phyloP scores from a whole-genome alignment of 352 stramenopile genomes.

The Phytopythium helicoides region DNA sequence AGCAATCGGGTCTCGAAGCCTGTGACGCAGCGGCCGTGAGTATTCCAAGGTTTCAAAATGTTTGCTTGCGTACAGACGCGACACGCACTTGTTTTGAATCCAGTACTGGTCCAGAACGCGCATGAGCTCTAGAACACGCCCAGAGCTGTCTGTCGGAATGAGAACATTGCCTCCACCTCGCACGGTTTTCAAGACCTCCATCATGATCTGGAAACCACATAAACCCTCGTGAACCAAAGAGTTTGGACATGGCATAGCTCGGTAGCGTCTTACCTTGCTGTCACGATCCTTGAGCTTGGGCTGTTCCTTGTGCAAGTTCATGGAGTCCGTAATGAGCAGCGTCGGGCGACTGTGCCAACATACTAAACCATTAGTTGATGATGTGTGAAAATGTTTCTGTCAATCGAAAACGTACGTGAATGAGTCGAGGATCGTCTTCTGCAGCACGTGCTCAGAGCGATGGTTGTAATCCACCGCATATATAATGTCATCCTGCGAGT shows the following conservation, averaged over 20 bases:
- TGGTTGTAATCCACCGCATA: slow-evolving; percentile 94
- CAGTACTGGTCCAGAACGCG: slow-evolving; percentile 95
- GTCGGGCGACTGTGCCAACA: slow-evolving; percentile 56
- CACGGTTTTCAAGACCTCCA: slow-evolving; percentile 92
- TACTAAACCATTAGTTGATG: neutral
- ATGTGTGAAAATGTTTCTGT: too few relatives aligned
- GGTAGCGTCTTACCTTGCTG: slow-evolving; percentile 47
- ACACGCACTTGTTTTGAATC: slow-evolving; percentile 90
- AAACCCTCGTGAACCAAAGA: too few relatives aligned
- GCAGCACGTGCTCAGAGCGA: slow-evolving; percentile 92
- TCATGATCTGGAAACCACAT: slow-evolving; percentile 70
- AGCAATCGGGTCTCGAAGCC: slow-evolving; percentile 81
- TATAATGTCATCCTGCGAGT: slow-evolving; percentile 87
- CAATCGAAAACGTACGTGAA: slow-evolving; percentile 66
- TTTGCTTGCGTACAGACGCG: too few relatives aligned
- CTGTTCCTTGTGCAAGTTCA: slow-evolving; percentile 82
- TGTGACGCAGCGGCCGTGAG: slow-evolving; percentile 11
- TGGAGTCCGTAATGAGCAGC: slow-evolving; percentile 88
- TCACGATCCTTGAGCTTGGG: slow-evolving; percentile 87
- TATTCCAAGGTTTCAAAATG: slow-evolving; percentile 4
- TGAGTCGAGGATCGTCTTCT: slow-evolving; percentile 93
- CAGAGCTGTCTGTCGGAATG: slow-evolving; percentile 93
- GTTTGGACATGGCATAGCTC: too few relatives aligned
- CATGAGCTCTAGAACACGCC: slow-evolving; percentile 94
- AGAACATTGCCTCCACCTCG: slow-evolving; percentile 93